A percentile compares a stretch with the other conserved stretches of the same genome.
Conservation (phyloP, 2,329 filamentous ascomycete genomes). For the Cercospora nicotianae region DNA sequence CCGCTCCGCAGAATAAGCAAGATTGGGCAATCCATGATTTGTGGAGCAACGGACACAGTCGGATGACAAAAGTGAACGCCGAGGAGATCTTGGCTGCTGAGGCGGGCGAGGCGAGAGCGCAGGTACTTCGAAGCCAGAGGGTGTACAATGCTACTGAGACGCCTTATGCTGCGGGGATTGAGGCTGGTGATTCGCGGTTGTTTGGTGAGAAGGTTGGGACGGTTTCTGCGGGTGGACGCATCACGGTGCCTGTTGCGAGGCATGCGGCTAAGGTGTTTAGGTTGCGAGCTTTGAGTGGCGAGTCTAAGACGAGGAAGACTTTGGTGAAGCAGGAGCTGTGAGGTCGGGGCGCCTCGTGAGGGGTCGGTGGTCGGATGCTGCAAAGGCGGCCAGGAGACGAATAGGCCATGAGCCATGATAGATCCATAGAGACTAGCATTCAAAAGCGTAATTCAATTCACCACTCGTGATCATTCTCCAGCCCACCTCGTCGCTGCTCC, state of each 20-base stretch:
- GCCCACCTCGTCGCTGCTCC: too few species aligned
- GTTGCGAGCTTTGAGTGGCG: background rate
- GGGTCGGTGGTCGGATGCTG: background rate
- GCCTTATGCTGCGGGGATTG: background rate
- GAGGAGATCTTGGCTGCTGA: constrained; percentile 1
- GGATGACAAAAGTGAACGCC: constrained; percentile 5
- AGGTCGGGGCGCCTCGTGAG: background rate
- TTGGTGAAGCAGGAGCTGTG: background rate
- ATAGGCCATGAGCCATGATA: background rate
- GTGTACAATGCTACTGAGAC: constrained; percentile 4
- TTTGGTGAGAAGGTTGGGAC: constrained; percentile 1
- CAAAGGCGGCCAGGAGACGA: background rate
- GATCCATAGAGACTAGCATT: background rate
- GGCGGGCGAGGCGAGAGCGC: background rate
- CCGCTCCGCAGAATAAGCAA: constrained; percentile 1
- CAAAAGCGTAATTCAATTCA: background rate
- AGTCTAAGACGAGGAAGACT: background rate
- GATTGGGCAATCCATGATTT: background rate
- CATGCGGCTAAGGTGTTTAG: background rate
- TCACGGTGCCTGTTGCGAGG: background rate
- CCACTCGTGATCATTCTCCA: too few species aligned
- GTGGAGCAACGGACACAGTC: constrained; percentile 3
- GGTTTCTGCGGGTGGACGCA: background rate
- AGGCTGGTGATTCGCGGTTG: background rate
- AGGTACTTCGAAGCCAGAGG: background rate